Conservation (phyloP, 768 basidiomycete genomes). For the Vararia minispora region DNA sequence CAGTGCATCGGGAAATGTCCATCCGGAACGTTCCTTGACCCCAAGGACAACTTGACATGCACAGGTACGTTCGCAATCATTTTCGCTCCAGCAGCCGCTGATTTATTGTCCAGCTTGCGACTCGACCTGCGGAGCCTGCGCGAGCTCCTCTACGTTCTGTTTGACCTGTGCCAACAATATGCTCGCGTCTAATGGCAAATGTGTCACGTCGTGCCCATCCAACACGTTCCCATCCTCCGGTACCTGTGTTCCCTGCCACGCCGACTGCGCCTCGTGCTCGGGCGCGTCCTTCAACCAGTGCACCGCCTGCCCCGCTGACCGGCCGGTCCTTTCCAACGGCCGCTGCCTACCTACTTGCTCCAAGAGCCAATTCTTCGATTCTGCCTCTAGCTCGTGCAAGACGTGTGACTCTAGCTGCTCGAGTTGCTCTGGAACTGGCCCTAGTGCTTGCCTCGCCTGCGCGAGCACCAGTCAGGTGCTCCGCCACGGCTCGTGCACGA, state of each 20-base stretch:
- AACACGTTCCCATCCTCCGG: conserved; percentile 56
- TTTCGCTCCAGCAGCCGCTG: conserved; percentile 6
- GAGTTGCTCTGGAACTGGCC: conserved; percentile 62
- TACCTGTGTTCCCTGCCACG: conserved; percentile 67
- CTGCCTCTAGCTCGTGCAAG: conserved; percentile 49
- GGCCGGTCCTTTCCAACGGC: conserved; percentile 65
- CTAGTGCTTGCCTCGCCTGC: conserved; percentile 65
- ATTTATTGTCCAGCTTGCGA: conserved; percentile 40
- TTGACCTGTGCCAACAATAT: conserved; percentile 57
- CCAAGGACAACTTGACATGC: conserved; percentile 66
- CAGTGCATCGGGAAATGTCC: conserved; percentile 65
- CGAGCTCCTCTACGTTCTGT: conserved; percentile 57
- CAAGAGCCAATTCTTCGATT: conserved; percentile 63
- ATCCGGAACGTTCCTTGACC: conserved; percentile 56
- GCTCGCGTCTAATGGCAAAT: conserved; percentile 63
- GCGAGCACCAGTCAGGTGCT: conserved; percentile 52
- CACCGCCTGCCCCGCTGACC: conserved; percentile 50
- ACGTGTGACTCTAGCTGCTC: conserved; percentile 69
- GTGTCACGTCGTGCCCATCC: conserved; percentile 64
- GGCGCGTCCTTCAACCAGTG: conserved; percentile 76
- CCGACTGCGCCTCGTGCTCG: conserved; percentile 77
- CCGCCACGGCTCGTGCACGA: conserved; percentile 49
- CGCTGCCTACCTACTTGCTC: conserved; percentile 73
- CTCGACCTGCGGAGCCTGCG: conserved; percentile 64
- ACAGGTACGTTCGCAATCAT: conserved; percentile 36